Percentiles rank a stretch among this genome's conserved stretches.
These are phyloP conservation scores for Coemansia sp. DNA, from an alignment of 192 early-diverging fungal genomes.

Conservation along the genomic window DNA sequence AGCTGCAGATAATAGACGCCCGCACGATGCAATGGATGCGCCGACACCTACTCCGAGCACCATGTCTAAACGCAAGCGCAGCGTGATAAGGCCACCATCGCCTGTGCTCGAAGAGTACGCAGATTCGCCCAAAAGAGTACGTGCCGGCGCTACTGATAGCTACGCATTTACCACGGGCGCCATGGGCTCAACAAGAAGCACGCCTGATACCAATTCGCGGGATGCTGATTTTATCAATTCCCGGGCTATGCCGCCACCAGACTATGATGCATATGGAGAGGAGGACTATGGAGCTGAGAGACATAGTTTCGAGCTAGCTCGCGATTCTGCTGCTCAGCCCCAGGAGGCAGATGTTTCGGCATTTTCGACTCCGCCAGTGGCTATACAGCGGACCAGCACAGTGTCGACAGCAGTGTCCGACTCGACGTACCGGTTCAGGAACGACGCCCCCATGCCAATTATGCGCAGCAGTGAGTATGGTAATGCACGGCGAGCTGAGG, in stretches of 20 bases:
- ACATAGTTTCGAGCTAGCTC: background rate
- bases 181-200: background rate
- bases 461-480: background rate
- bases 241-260: background rate
- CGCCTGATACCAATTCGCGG: background rate
- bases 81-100: background rate
- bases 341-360: background rate
- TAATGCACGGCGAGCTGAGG: background rate
- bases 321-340: background rate
- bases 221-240: background rate
- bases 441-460: background rate
- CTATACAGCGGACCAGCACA: conserved; percentile 1
- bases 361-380: background rate
- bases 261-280: background rate
- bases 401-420: conserved; percentile 6
- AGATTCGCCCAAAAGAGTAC: background rate
- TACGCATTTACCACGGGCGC: background rate
- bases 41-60: conserved; percentile 7
- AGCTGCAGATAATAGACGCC: background rate
- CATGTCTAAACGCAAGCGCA: conserved; percentile 16
- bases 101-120: background rate
- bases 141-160: background rate
- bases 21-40: background rate
- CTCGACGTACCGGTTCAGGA: background rate
- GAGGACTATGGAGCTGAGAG: background rate